Conservation (phyloP, 1,139 yeast genomes). For the Scheffersomyces cryptocercus region DNA sequence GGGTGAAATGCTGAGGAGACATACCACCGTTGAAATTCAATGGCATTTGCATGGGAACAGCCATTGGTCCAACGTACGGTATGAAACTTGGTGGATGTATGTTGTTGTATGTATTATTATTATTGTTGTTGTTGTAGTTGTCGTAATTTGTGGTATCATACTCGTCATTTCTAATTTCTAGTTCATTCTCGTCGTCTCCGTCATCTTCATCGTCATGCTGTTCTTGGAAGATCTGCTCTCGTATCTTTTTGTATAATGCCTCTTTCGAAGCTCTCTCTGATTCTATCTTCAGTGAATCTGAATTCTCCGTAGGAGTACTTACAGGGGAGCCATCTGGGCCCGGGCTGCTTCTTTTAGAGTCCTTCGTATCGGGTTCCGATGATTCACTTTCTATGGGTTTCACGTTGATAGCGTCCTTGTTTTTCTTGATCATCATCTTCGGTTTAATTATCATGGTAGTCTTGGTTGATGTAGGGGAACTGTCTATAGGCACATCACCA, state of each 20-base stretch:
- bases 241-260: constrained; percentile 42
- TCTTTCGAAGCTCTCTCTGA: constrained; percentile 33
- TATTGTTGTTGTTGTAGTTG: constrained; percentile 1
- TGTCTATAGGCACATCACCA: not conserved
- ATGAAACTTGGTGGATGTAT: constrained; percentile 1
- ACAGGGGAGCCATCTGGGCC: constrained; percentile 2
- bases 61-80: constrained; percentile 1
- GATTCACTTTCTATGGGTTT: not conserved
- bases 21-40: constrained; percentile 2
- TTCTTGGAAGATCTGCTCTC: constrained; percentile 45
- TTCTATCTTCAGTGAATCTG: constrained; percentile 15
- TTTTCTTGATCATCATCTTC: constrained; percentile 20
- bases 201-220: constrained; percentile 25
- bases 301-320: constrained; percentile 1
- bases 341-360: constrained; percentile 1
- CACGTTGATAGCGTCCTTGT: constrained; percentile 1
- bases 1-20: constrained; percentile 2
- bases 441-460: constrained; percentile 11
- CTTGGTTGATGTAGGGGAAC: not conserved
- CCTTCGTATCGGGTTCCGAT: not conserved
- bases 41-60: constrained; percentile 5
- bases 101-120: not conserved
- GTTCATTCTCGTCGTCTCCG: constrained; percentile 25
- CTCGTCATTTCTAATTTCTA: constrained; percentile 19
- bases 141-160: constrained; percentile 6